A percentile compares a stretch with the other conserved stretches of the same genome.
Evolutionary conservation across 139 green algal species (phyloP).

Genomic region (Chlamydomonas schloesseri): DNA sequence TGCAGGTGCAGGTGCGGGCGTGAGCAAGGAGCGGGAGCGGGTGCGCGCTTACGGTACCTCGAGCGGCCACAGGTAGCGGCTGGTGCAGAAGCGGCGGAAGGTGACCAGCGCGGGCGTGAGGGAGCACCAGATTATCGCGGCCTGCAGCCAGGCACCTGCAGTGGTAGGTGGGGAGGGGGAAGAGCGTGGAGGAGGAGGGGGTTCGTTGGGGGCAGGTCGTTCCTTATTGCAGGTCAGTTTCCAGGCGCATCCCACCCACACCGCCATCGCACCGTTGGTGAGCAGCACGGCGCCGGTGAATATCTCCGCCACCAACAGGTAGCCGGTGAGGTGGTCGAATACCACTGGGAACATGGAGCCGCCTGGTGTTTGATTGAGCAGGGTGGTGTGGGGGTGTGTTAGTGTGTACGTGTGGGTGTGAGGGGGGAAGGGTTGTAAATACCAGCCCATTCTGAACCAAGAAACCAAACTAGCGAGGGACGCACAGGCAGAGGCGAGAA

Average conservation of each 20-base stretch:
- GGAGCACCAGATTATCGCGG: not conserved
- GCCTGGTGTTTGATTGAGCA: slow-evolving; percentile 15
- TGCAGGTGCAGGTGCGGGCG: no score
- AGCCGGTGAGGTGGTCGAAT: not conserved
- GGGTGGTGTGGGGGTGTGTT: not conserved
- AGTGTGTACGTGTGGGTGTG: no score
- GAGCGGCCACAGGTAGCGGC: slow-evolving; percentile 22
- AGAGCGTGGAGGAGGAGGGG: no score
- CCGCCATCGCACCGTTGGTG: slow-evolving; percentile 11
- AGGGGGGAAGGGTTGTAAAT: no score
- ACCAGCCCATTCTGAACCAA: no score
- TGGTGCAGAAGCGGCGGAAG: not conserved
- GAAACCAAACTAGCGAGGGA: no score
- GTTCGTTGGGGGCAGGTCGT: no score
- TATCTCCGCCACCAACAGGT: slow-evolving; percentile 26
- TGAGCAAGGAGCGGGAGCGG: no score
- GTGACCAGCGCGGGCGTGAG: slow-evolving; percentile 26
- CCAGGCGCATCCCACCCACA: no score
- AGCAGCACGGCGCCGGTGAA: slow-evolving; percentile 45
- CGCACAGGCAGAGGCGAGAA: no score
- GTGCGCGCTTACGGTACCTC: not conserved
- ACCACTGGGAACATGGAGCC: slow-evolving; percentile 36
- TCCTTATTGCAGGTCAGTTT: no score
- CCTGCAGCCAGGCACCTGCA: slow-evolving; percentile 22
- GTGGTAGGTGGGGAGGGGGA: no score